These are phyloP conservation scores for Oryza coarctata DNA, from an alignment of 176 grass and related monocot species.

Conservation along the genomic window DNA sequence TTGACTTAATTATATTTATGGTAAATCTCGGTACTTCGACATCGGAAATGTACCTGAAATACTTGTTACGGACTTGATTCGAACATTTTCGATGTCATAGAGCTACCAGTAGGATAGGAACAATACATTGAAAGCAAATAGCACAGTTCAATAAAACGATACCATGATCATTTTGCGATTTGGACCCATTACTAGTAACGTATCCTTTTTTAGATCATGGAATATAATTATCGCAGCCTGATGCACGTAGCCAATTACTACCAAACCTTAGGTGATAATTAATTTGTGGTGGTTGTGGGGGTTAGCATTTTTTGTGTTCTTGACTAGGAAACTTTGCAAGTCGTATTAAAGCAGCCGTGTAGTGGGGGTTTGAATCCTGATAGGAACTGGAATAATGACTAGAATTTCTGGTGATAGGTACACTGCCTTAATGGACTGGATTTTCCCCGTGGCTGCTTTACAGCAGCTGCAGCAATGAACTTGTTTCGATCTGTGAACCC, in stretches of 20 bases:
- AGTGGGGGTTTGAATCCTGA: not conserved
- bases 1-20: not conserved
- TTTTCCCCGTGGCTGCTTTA: not conserved
- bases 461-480: not conserved
- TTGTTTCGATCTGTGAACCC: not conserved
- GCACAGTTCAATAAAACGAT: too few relatives aligned
- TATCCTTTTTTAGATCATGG: too few relatives aligned
- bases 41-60: not conserved
- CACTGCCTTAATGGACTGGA: not conserved
- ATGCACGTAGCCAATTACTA: too few relatives aligned
- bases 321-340: not conserved
- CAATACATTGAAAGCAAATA: too few relatives aligned
- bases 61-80: not conserved
- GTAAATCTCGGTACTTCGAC: not conserved
- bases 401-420: slow-evolving; percentile 11
- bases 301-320: not conserved
- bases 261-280: not conserved
- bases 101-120: too few relatives aligned
- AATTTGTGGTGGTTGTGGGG: not conserved
- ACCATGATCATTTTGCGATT: too few relatives aligned
- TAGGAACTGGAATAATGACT: not conserved
- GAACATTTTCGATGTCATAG: not conserved
- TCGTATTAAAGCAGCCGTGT: not conserved
- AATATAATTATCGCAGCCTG: too few relatives aligned
- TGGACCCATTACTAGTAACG: too few relatives aligned